Evolutionary conservation across 257 asterid species (phyloP).

Genomic region (Misopates orontium): DNA sequence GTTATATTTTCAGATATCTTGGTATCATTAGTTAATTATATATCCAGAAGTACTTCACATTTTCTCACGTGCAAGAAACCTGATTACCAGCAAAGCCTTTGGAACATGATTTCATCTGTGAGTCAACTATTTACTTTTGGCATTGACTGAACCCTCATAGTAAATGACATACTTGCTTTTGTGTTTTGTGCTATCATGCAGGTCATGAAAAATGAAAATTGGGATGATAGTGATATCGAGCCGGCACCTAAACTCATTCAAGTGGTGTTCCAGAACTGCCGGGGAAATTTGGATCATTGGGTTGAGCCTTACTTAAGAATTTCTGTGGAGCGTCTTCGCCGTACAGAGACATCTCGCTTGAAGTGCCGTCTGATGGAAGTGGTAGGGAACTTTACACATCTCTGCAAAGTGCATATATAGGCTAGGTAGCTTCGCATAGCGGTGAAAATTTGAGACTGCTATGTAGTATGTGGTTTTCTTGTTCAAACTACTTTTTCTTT

Average conservation of each 20-base stretch:
- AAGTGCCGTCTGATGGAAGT: slow-evolving; percentile 89
- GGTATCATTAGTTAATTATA: slow-evolving; percentile 91
- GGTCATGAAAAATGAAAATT: slow-evolving; percentile 84
- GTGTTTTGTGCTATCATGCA: slow-evolving; percentile 34
- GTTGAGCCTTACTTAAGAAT: slow-evolving; percentile 89
- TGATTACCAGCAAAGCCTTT: slow-evolving; percentile 97
- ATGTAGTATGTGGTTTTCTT: neutral
- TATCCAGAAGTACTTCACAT: slow-evolving; percentile 87
- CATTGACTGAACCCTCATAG: neutral
- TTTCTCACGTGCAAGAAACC: slow-evolving; percentile 93
- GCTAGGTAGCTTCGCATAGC: neutral
- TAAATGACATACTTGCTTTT: slow-evolving; percentile 10
- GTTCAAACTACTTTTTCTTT: slow-evolving; percentile 1
- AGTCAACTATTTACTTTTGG: slow-evolving; percentile 33
- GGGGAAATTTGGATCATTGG: no score
- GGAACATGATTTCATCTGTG: no score
- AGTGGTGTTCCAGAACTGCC: slow-evolving; percentile 82
- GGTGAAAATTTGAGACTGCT: slow-evolving; percentile 3
- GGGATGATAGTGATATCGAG: slow-evolving; percentile 95
- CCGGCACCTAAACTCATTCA: slow-evolving; percentile 97
- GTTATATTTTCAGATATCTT: slow-evolving; percentile 62
- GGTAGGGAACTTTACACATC: slow-evolving; percentile 46
- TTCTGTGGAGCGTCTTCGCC: slow-evolving; percentile 77
- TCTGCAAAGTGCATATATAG: neutral
- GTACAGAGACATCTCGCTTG: slow-evolving; percentile 64